Base-by-base conservation (phyloP, 371 early-diverging fungal genomes). In the Mucor racemosus region DNA sequence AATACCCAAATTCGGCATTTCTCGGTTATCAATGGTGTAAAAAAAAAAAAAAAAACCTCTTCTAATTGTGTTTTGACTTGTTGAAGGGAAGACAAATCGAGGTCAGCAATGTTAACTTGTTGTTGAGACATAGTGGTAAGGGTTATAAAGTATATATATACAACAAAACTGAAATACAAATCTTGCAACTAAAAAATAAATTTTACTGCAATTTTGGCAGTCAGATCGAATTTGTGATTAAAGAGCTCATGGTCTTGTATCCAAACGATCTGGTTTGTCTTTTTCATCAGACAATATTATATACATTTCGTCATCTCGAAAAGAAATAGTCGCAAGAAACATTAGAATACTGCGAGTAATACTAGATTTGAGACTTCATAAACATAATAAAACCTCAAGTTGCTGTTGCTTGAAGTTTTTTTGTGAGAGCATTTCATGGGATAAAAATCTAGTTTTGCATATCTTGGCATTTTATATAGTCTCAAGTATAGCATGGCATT, bases 51-150 rank as follows among this genome's bases (percentile, higher is more conserved):
- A 26, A 26, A 26, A 1, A 93, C 95, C 83, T 94, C 91, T 69
- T 94, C 95, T 40, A 96, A 81, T 78, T 95, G 95, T 62, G 81
- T 67, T 71, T 91, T 90, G 71, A 96, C 91, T 61, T 92, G 89
- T 66, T 93, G 90, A 57, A 97, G 87, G 72, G 95, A 92, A 38
- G 84, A 79, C 58, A 95, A 76, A 41, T 95, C 94, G 66, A 97
- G 86, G 73, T 94, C 92, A 57, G 85, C 83, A 58, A 96, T 84
- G 75, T 93, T 91, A 68, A 97, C 92, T 57, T 86, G 86, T 68
- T 86, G 78, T 65, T 69, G 69, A 40, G 67, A 39, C 67, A 66
- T 66, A 15, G 1, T 64, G 19, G 53, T 26, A 4, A 14, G 13
- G 26, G 53, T 64, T 55, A 26, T 13, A 53, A 53, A 53, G 53